These are phyloP conservation scores for Gyromitra esculenta DNA, from an alignment of 2,329 filamentous ascomycete species.

Conservation along the genomic window DNA sequence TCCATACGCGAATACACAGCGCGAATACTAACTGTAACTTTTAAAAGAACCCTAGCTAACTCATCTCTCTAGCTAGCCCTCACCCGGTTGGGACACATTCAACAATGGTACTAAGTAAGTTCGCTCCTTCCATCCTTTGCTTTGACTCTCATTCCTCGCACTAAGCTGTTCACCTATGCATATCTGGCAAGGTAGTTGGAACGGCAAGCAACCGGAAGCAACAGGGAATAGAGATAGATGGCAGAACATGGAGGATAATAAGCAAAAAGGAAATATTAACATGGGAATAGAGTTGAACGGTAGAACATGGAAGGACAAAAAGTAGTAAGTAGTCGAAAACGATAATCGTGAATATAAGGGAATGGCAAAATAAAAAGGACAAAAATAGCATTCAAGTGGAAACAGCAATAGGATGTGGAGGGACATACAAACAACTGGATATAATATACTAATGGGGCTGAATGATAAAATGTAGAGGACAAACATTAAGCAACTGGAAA, in stretches of 20 bases:
- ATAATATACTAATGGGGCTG: too few species aligned
- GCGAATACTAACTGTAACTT: neutral
- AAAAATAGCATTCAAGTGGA: too few species aligned
- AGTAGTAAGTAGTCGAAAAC: too few species aligned
- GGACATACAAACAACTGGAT: too few species aligned
- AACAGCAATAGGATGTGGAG: too few species aligned
- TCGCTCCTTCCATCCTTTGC: neutral
- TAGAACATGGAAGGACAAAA: neutral
- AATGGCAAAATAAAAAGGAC: too few species aligned
- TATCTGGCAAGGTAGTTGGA: neutral
- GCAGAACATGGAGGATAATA: neutral
- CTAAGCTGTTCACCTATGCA: neutral
- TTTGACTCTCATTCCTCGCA: neutral
- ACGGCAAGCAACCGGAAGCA: neutral
- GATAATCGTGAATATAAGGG: too few species aligned
- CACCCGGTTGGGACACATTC: neutral
- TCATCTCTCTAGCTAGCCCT: neutral
- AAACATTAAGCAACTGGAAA: neutral
- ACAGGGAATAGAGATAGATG: neutral
- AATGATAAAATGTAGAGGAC: too few species aligned
- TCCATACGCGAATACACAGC: neutral
- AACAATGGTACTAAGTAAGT: neutral
- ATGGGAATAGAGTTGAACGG: neutral
- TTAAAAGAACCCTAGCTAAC: neutral
- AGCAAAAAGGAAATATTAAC: neutral